These are phyloP conservation scores for Grigorovia jiainica DNA, from an alignment of 805 yeast genomes.

Conservation along the genomic window DNA sequence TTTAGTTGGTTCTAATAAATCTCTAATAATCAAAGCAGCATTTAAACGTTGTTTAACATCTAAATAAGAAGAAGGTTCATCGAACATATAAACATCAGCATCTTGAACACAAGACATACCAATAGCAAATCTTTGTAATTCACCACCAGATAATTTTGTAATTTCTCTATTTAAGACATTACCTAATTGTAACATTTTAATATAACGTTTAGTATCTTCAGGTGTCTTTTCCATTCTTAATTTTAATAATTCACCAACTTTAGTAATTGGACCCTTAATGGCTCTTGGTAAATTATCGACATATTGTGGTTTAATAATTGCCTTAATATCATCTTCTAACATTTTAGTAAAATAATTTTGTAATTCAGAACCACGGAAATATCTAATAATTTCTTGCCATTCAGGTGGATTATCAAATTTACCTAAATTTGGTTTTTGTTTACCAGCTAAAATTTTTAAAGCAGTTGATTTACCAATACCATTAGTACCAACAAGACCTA, in stretches of 20 bases:
- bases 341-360: conserved; percentile 93
- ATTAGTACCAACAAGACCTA: conserved; percentile 96
- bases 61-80: conserved; percentile 96
- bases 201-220: conserved; percentile 53
- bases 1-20: conserved; percentile 61
- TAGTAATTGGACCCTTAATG: conserved; percentile 76
- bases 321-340: conserved; percentile 86
- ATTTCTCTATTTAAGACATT: conserved; percentile 81
- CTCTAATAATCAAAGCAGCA: conserved; percentile 91
- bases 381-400: conserved; percentile 86
- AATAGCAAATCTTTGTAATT: conserved; percentile 94
- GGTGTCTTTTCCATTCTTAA: conserved; percentile 62
- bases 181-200: conserved; percentile 63
- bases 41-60: conserved; percentile 98
- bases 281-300: conserved; percentile 98
- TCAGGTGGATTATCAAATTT: conserved; percentile 92
- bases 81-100: conserved; percentile 97
- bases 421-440: conserved; percentile 94
- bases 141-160: conserved; percentile 91
- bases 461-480: conserved; percentile 99
- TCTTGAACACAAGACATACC: conserved; percentile 94
- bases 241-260: conserved; percentile 77
- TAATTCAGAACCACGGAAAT: conserved; percentile 94
- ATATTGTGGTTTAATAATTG: conserved; percentile 97
- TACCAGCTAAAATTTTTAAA: conserved; percentile 90